Evolutionary conservation across 768 basidiomycete genomes (phyloP).

Genomic region (Suillus ampliporus): DNA sequence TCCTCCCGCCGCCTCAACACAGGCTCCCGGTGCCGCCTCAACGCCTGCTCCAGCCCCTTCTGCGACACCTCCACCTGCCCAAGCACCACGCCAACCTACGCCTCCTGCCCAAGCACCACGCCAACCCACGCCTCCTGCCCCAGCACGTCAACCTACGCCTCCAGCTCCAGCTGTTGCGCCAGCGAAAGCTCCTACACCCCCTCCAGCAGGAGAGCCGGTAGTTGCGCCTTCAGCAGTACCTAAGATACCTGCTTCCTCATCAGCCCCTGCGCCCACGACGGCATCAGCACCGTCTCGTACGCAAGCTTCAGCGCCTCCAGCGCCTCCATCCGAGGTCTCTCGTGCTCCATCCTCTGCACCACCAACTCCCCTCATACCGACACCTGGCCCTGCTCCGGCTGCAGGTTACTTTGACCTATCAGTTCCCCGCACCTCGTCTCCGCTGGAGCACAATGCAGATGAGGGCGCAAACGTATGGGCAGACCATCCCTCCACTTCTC

Average conservation of each 20-base stretch:
- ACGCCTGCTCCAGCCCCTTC: constrained; percentile 14
- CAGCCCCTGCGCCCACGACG: constrained; percentile 14
- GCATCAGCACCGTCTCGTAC: constrained; percentile 20
- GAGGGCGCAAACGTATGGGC: constrained; percentile 36
- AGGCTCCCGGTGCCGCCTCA: constrained; percentile 11
- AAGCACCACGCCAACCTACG: constrained; percentile 25
- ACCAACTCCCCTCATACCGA: constrained; percentile 21
- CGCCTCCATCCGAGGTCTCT: constrained; percentile 17
- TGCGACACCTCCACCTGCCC: constrained; percentile 20
- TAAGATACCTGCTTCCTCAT: constrained; percentile 10
- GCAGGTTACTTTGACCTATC: constrained; percentile 28
- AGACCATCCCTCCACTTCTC: constrained; percentile 18
- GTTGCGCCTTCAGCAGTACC: background rate
- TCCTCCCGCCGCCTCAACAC: constrained; percentile 8
- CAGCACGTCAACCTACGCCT: background rate
- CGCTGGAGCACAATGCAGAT: constrained; percentile 14
- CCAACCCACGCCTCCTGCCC: constrained; percentile 26
- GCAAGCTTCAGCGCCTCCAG: constrained; percentile 24
- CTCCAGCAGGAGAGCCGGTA: constrained; percentile 5
- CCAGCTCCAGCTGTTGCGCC: constrained; percentile 18
- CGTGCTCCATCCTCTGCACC: constrained; percentile 3
- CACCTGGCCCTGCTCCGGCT: background rate
- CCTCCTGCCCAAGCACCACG: constrained; percentile 26
- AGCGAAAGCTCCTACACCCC: constrained; percentile 6
- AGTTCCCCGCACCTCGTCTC: constrained; percentile 33